Conservation (phyloP, 2,329 filamentous ascomycete genomes). For the Cordyceps javanica region DNA sequence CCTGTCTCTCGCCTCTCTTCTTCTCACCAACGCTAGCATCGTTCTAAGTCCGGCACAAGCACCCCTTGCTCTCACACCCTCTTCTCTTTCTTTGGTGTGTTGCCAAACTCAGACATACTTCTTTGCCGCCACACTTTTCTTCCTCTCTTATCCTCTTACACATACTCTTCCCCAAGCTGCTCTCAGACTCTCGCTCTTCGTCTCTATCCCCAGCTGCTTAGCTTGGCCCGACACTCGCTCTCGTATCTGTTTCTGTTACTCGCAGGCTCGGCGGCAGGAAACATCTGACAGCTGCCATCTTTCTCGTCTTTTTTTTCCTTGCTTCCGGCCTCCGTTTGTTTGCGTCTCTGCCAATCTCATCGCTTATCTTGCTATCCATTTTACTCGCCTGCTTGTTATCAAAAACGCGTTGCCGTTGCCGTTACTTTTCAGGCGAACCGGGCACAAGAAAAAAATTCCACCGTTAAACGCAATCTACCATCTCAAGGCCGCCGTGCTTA, state of each 20-base stretch:
- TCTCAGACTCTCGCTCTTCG: conserved; percentile 1
- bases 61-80: neutral
- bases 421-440: neutral
- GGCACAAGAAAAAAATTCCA: neutral
- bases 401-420: neutral
- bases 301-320: too few species aligned
- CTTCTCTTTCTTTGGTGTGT: neutral
- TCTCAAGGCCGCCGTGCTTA: conserved; percentile 1
- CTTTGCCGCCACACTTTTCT: conserved; percentile 10
- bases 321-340: neutral
- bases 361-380: neutral
- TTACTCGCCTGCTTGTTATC: neutral
- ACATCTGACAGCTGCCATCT: neutral
- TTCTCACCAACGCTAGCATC: conserved; percentile 9
- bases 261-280: neutral
- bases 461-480: neutral
- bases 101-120: conserved; percentile 8
- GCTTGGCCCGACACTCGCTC: conserved; percentile 11
- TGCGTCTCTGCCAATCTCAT: neutral
- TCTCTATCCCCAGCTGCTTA: neutral
- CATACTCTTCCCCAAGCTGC: neutral
- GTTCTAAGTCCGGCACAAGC: conserved; percentile 2
- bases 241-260: neutral
- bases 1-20: neutral
- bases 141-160: conserved; percentile 9